Conservation (phyloP, 176 grass and related monocot species). For the Hsuehochloa calcarea region DNA sequence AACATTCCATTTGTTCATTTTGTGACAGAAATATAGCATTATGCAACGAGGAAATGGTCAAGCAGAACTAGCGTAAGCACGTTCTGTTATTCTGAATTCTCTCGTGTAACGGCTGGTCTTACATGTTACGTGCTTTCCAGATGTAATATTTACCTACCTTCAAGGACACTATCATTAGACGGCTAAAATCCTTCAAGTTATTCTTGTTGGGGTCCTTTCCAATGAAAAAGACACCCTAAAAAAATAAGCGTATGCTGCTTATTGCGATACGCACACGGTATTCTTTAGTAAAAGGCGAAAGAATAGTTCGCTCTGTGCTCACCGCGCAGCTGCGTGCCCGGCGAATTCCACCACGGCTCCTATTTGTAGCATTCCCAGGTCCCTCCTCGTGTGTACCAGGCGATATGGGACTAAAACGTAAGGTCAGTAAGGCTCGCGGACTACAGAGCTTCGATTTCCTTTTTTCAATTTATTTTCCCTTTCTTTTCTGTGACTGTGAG, state of each 20-base stretch:
- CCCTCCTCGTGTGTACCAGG: too few species aligned
- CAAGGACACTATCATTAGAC: too few species aligned
- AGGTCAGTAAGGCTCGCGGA: too few species aligned
- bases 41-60: too few species aligned
- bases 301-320: conserved; percentile 48
- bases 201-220: neutral
- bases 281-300: conserved; percentile 73
- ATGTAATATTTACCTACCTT: too few species aligned
- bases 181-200: neutral
- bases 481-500: neutral
- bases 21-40: too few species aligned
- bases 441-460: neutral
- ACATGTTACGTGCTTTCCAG: neutral
- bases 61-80: too few species aligned
- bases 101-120: neutral
- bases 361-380: neutral
- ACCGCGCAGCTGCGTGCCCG: conserved; percentile 21
- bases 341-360: neutral
- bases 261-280: neutral
- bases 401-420: conserved; percentile 15
- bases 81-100: neutral
- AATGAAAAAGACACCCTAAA: neutral
- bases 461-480: neutral
- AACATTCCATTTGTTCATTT: neutral
- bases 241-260: conserved; percentile 7